Evolutionary conservation across 345 rosid species (phyloP).

Genomic region (Nephelium lappaceum): DNA sequence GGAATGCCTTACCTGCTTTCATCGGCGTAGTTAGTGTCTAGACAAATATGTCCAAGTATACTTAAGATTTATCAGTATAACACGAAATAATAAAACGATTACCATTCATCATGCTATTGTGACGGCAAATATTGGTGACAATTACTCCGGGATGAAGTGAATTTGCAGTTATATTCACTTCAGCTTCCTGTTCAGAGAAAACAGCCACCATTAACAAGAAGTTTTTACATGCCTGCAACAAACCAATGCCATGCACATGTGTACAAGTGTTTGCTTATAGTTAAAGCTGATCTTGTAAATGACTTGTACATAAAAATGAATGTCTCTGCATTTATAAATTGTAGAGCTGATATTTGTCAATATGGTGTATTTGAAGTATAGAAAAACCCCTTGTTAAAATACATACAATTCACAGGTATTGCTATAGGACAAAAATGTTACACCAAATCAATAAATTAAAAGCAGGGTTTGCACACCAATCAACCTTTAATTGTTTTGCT

Average conservation of each 20-base stretch:
- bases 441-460: background rate
- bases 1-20: background rate
- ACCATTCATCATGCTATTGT: slow-evolving; percentile 45
- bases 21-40: background rate
- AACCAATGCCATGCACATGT: background rate
- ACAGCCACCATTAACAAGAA: background rate
- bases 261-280: background rate
- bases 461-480: background rate
- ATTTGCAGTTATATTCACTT: slow-evolving; percentile 58
- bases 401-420: too few relatives aligned
- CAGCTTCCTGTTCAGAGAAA: slow-evolving; percentile 44
- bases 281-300: background rate
- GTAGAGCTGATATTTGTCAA: background rate
- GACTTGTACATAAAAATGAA: too few relatives aligned
- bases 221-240: background rate
- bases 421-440: too few relatives aligned
- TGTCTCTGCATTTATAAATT: too few relatives aligned
- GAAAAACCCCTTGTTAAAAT: too few relatives aligned
- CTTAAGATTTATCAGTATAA: background rate
- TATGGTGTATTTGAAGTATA: too few relatives aligned
- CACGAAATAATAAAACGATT: slow-evolving; percentile 8
- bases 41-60: background rate
- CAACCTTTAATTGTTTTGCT: slow-evolving; percentile 64
- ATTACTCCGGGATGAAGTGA: slow-evolving; percentile 75
- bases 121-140: slow-evolving; percentile 57